These are phyloP conservation scores for Pisolithus orientalis DNA, from an alignment of 768 basidiomycete genomes.

Conservation along the genomic window DNA sequence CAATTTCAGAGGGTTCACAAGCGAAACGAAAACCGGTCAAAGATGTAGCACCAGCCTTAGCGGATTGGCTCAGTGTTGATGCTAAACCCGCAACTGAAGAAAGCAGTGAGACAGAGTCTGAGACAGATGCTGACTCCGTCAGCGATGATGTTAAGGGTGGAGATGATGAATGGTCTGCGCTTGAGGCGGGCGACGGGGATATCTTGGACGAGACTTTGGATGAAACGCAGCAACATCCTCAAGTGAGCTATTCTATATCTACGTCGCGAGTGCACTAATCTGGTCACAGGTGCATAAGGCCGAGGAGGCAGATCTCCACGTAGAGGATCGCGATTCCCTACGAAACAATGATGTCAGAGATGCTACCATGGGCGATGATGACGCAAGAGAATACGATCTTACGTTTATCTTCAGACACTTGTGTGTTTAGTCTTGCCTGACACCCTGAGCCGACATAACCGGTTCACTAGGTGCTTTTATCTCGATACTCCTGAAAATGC, in stretches of 20 bases:
- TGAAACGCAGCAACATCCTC: slow-evolving; percentile 2
- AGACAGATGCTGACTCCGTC: slow-evolving; percentile 64
- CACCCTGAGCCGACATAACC: neutral
- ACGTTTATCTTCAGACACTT: slow-evolving; percentile 77
- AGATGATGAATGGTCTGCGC: slow-evolving; percentile 36
- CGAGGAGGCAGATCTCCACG: slow-evolving; percentile 1
- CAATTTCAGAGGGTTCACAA: slow-evolving; percentile 2
- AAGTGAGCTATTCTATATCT: neutral
- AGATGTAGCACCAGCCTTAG: slow-evolving; percentile 42
- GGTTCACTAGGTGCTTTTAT: slow-evolving; percentile 69
- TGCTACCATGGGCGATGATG: slow-evolving; percentile 67
- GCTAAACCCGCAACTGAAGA: slow-evolving; percentile 22
- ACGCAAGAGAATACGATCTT: slow-evolving; percentile 75
- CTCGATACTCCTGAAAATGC: slow-evolving; percentile 81
- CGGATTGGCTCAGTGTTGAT: slow-evolving; percentile 60
- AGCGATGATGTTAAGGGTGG: slow-evolving; percentile 47
- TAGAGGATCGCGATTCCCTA: neutral
- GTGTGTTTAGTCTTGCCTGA: slow-evolving; percentile 35
- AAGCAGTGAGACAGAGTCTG: slow-evolving; percentile 42
- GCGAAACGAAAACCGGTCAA: slow-evolving; percentile 24
- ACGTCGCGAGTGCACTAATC: neutral
- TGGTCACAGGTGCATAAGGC: slow-evolving; percentile 5
- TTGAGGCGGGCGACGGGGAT: slow-evolving; percentile 15
- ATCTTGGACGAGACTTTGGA: slow-evolving; percentile 16
- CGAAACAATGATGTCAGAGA: slow-evolving; percentile 16